Evolutionary conservation across 2,329 filamentous ascomycete genomes (phyloP).

Genomic region (Talaromyces amestolkiae): DNA sequence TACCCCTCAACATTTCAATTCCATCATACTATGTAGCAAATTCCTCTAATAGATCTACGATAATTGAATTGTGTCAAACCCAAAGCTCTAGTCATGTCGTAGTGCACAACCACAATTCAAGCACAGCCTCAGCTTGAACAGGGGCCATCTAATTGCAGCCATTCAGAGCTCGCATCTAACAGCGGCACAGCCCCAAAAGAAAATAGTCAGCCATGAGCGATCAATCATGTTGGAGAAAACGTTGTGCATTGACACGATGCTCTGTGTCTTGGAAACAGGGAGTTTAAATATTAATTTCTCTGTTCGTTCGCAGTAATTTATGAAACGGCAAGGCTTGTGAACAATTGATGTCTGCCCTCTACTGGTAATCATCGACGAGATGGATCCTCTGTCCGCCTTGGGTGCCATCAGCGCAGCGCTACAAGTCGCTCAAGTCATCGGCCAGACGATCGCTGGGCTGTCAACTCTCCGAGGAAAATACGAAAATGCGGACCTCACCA

Average conservation of each 20-base stretch:
- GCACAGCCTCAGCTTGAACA: neutral
- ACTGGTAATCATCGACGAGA: conserved; percentile 14
- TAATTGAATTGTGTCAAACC: neutral
- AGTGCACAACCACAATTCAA: neutral
- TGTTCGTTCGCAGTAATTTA: neutral
- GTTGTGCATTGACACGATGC: neutral
- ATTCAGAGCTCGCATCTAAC: neutral
- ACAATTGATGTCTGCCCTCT: neutral
- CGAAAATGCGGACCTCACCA: conserved; percentile 38
- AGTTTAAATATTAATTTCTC: neutral
- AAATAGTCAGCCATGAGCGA: neutral
- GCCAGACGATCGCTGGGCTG: conserved; percentile 34
- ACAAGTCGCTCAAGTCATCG: conserved; percentile 35
- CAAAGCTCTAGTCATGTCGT: neutral
- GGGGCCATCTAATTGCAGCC: neutral
- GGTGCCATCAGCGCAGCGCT: conserved; percentile 35
- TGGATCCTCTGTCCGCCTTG: conserved; percentile 37
- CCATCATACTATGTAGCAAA: neutral
- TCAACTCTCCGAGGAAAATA: conserved; percentile 35
- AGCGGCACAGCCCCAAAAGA: neutral
- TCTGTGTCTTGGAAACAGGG: neutral
- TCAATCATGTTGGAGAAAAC: neutral
- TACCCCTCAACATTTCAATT: neutral
- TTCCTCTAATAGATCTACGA: neutral
- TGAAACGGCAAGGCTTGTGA: neutral